Evolutionary conservation across 2,329 filamentous ascomycete genomes (phyloP).

Genomic region (Chrysoporthe deuterocubensis): DNA sequence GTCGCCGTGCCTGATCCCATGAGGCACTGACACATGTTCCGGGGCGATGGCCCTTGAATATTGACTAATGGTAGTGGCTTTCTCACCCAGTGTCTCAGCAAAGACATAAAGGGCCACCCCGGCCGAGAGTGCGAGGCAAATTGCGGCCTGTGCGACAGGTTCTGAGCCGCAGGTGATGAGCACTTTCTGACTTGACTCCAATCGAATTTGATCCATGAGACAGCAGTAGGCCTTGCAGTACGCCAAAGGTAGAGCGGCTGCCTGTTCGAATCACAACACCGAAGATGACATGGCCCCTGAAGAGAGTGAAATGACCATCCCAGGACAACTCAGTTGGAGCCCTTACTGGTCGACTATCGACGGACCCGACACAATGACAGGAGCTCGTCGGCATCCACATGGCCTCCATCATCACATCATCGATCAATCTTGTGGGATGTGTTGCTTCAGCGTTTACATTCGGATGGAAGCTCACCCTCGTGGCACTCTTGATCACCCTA

Average conservation of each 20-base stretch:
- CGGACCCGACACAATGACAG: constrained; percentile 63
- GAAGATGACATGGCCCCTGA: not conserved
- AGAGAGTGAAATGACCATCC: constrained; percentile 19
- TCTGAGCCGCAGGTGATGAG: constrained; percentile 46
- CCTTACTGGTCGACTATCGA: constrained; percentile 58
- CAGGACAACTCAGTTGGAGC: constrained; percentile 49
- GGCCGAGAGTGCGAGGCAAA: constrained; percentile 43
- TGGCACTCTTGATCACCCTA: constrained; percentile 47
- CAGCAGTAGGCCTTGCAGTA: constrained; percentile 47
- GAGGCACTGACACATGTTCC: not conserved
- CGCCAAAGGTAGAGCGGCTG: constrained; percentile 45
- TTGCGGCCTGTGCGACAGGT: constrained; percentile 45
- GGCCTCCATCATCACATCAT: constrained; percentile 63
- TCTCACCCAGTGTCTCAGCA: constrained; percentile 45
- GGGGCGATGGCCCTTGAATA: not conserved
- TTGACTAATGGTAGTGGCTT: constrained; percentile 40
- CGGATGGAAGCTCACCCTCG: constrained; percentile 76
- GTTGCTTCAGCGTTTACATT: constrained; percentile 70
- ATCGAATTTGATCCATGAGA: constrained; percentile 43
- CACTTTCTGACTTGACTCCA: constrained; percentile 44
- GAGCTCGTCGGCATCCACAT: constrained; percentile 50
- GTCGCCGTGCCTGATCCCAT: not conserved
- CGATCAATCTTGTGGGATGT: constrained; percentile 55
- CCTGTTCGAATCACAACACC: constrained; percentile 41
- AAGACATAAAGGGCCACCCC: constrained; percentile 49